Evolutionary conservation across 768 basidiomycete genomes (phyloP).

Genomic region (Tricholoma saponaceum): DNA sequence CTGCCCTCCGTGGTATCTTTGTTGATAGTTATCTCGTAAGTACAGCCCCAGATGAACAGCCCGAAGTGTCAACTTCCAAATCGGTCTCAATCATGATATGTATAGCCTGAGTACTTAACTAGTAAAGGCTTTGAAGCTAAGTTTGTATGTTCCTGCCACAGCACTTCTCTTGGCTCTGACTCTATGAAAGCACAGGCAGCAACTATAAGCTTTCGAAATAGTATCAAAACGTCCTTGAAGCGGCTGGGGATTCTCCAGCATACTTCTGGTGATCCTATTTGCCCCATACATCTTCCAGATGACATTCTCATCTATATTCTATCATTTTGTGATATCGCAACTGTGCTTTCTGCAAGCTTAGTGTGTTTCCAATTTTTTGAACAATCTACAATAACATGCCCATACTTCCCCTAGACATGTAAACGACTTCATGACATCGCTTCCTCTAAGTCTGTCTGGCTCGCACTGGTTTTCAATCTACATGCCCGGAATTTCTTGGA

Average conservation of each 20-base stretch:
- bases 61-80: too few species aligned
- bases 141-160: too few species aligned
- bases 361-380: constrained; percentile 1
- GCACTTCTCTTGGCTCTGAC: neutral
- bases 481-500: constrained; percentile 9
- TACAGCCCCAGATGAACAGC: too few species aligned
- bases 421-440: constrained; percentile 4
- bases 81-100: too few species aligned
- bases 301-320: constrained; percentile 8
- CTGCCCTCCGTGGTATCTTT: too few species aligned
- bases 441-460: constrained; percentile 6
- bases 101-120: too few species aligned
- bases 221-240: neutral
- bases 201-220: neutral
- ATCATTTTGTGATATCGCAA: constrained; percentile 8
- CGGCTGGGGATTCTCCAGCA: neutral
- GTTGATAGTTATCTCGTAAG: too few species aligned
- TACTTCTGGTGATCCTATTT: neutral
- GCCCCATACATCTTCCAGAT: neutral
- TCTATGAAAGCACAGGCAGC: neutral
- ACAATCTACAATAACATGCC: neutral
- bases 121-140: too few species aligned
- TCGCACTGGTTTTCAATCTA: constrained; percentile 2
- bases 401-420: neutral
- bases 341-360: constrained; percentile 6